Base-by-base conservation (phyloP, 1,139 yeast genomes). In the Pichia sp. region DNA sequence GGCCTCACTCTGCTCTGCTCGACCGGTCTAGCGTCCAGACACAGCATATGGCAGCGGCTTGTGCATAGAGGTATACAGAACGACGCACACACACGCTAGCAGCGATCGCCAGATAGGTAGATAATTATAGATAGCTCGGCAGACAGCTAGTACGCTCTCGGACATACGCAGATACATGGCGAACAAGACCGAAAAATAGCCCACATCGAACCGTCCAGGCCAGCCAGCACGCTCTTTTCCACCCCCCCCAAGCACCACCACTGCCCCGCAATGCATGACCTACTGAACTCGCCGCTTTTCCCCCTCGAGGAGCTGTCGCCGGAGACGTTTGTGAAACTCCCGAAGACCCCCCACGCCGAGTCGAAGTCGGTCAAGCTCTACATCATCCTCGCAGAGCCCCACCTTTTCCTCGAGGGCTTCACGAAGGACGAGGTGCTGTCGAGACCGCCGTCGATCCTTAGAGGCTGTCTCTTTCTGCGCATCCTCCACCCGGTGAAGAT, bases 361-460 rank as follows among this genome's bases (percentile, higher is more conserved):
- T 76, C 83, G 0, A 72, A 75, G 4, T 75, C 84, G 3, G 70
- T 80, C 30, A 79, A 77, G 59, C 64, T 81, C 41, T 82, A 78
- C 60, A 72, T 85, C 31, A 75, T 83, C 6, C 79, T 92, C 19
- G 90, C 96, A 0, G 98, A 92, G 68, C 88, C 88, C 46, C 82
- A 79, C 36, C 72, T 92, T 13, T 92, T 84, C 64, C 78, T 92
- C 19, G 92, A 88, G 65, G 98, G 98, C 0, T 90, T 89, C 67
- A 83, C 81, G 26, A 72, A 80, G 1, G 73, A 78, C 13, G 96
- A 89, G 65, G 82, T 79, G 61, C 72, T 73, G 34, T 85, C 82
- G 34, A 75, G 87, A 50, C 90, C 95, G 5, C 97, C 98, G 0
- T 81, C 95, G 1, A 72, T 93, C 52, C 75, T 93, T 46, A 76